Conservation (phyloP, 176 grass and related monocot genomes). For the Hyparrhenia diplandra region DNA sequence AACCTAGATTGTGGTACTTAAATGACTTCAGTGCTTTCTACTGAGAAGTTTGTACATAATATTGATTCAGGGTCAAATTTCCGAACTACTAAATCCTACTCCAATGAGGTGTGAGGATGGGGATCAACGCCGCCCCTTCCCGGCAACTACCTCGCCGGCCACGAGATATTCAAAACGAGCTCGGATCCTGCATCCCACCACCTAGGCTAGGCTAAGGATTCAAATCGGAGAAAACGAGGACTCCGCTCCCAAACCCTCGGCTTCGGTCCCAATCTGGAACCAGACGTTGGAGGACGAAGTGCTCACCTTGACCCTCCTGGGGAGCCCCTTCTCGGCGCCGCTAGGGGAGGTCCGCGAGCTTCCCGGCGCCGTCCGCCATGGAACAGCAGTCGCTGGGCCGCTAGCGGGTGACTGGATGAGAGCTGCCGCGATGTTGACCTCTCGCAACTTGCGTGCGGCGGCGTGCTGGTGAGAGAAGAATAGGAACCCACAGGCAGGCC, state of each 20-base stretch:
- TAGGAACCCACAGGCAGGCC: neutral
- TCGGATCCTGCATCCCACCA: neutral
- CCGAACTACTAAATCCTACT: neutral
- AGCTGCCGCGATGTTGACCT: neutral
- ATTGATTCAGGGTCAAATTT: neutral
- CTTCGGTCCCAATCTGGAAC: neutral
- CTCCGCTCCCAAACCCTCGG: neutral
- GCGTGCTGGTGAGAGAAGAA: neutral
- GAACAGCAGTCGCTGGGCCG: neutral
- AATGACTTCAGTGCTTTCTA: neutral
- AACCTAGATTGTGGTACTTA: neutral
- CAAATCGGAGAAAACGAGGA: neutral
- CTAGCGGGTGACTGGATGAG: neutral
- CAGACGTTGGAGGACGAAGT: neutral
- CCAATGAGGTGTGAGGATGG: neutral
- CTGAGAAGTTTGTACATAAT: neutral
- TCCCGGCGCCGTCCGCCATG: constrained; percentile 33
- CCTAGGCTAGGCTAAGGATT: neutral
- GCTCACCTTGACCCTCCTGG: constrained; percentile 32
- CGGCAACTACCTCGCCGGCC: neutral
- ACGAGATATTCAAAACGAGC: neutral
- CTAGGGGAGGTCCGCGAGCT: constrained; percentile 1
- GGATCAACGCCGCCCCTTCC: neutral
- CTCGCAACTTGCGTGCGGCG: neutral
- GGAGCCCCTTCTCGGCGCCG: constrained; percentile 13